These are phyloP conservation scores for Corinectria fuckeliana DNA, from an alignment of 2,329 filamentous ascomycete genomes.

Conservation along the genomic window DNA sequence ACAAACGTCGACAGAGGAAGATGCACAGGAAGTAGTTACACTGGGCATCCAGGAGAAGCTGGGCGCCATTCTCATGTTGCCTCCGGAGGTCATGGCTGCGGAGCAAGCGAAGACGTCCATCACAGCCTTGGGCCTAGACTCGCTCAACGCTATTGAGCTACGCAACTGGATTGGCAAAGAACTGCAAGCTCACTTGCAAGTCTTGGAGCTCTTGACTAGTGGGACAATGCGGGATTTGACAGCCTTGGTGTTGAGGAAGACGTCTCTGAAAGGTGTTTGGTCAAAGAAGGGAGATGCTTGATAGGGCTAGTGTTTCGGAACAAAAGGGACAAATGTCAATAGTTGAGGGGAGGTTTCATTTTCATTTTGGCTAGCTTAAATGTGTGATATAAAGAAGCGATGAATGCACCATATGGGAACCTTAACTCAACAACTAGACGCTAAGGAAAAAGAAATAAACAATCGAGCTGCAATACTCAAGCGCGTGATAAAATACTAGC, in stretches of 20 bases:
- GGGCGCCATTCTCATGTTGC: slow-evolving; percentile 45
- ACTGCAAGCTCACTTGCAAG: slow-evolving; percentile 25
- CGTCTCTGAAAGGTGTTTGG: not conserved
- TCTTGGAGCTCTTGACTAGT: not conserved
- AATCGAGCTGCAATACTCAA: too few relatives aligned
- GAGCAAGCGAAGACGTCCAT: slow-evolving; percentile 30
- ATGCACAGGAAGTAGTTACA: slow-evolving; percentile 36
- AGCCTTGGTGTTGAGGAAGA: not conserved
- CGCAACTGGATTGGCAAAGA: slow-evolving; percentile 59
- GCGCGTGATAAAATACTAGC: too few relatives aligned
- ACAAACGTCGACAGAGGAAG: slow-evolving; percentile 16
- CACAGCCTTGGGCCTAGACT: slow-evolving; percentile 48
- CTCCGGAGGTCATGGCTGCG: slow-evolving; percentile 29
- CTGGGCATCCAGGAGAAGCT: slow-evolving; percentile 39
- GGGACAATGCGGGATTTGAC: not conserved
- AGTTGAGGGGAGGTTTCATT: too few relatives aligned
- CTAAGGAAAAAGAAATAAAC: too few relatives aligned
- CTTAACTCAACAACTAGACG: too few relatives aligned
- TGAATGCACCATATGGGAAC: too few relatives aligned
- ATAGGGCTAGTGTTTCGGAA: not conserved
- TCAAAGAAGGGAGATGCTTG: not conserved
- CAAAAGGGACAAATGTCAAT: too few relatives aligned
- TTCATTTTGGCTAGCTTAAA: too few relatives aligned
- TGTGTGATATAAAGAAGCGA: too few relatives aligned
- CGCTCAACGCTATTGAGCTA: slow-evolving; percentile 57